These are phyloP conservation scores for Saccharomycopsis hybrid DNA, from an alignment of 1,139 yeast genomes.

Conservation along the genomic window DNA sequence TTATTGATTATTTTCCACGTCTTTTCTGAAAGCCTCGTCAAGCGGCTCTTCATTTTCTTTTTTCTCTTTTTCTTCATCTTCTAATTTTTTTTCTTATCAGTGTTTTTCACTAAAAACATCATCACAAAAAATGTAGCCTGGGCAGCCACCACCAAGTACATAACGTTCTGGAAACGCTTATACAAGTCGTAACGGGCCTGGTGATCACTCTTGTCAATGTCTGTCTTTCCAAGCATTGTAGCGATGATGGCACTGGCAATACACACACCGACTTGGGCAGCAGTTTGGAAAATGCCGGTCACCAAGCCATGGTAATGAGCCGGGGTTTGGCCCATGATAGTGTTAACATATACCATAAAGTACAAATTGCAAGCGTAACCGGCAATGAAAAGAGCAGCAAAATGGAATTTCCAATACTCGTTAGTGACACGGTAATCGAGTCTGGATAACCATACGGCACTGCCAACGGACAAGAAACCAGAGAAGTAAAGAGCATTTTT, in stretches of 20 bases:
- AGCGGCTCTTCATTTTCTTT: too few species aligned
- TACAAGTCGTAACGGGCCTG: neutral
- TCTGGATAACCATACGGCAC: conserved; percentile 26
- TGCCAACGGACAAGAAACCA: conserved; percentile 23
- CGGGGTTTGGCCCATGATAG: conserved; percentile 29
- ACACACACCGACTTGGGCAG: conserved; percentile 26
- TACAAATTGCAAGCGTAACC: conserved; percentile 25
- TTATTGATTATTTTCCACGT: too few species aligned
- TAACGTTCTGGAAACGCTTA: neutral
- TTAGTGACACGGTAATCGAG: conserved; percentile 21
- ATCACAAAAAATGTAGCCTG: neutral
- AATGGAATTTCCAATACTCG: conserved; percentile 28
- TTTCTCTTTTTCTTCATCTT: too few species aligned
- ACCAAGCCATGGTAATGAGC: conserved; percentile 31
- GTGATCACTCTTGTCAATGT: neutral
- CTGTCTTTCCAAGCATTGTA: conserved; percentile 20
- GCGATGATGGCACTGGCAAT: conserved; percentile 21
- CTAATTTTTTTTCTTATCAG: neutral
- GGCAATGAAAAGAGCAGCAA: conserved; percentile 25
- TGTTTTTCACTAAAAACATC: neutral
- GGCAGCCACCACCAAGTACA: neutral
- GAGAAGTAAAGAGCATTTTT: conserved; percentile 23
- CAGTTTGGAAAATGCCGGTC: conserved; percentile 29
- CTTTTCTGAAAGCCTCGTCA: too few species aligned
- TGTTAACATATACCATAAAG: conserved; percentile 23